These are phyloP conservation scores for Neobulgaria alba DNA, from an alignment of 2,329 filamentous ascomycete species.

Conservation along the genomic window DNA sequence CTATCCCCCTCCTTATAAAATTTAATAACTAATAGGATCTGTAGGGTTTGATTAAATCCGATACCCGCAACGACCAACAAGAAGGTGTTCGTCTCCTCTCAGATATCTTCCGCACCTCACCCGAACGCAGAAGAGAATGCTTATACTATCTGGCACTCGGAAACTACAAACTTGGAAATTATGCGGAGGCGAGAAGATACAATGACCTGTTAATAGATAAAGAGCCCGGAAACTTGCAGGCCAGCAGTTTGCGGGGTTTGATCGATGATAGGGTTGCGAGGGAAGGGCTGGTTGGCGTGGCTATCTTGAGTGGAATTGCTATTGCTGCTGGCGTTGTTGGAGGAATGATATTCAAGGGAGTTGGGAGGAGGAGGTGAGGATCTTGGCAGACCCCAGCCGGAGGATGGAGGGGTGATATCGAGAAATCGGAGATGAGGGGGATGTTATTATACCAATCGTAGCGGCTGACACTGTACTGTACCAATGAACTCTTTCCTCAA, in stretches of 20 bases:
- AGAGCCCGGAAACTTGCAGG: conserved; percentile 87
- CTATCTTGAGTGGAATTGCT: conserved; percentile 87
- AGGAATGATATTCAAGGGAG: conserved; percentile 72
- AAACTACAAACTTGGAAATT: conserved; percentile 98
- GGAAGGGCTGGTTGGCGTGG: conserved; percentile 88
- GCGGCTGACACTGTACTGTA: too few species aligned
- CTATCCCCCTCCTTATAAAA: conserved; percentile 1
- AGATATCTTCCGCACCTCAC: conserved; percentile 90
- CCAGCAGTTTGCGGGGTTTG: conserved; percentile 71
- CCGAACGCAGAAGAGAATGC: conserved; percentile 91
- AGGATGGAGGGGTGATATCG: too few species aligned
- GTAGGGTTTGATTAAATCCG: conserved; percentile 92
- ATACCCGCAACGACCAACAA: conserved; percentile 76
- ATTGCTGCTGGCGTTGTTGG: conserved; percentile 91
- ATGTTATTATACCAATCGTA: too few species aligned
- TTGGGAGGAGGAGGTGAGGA: conserved; percentile 42
- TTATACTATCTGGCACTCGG: conserved; percentile 96
- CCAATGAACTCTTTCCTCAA: too few species aligned
- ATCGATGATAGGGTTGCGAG: conserved; percentile 96
- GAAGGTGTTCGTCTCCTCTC: conserved; percentile 87
- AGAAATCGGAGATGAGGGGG: too few species aligned
- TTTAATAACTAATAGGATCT: conserved; percentile 3
- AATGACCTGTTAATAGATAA: conserved; percentile 88
- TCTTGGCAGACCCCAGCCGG: too few species aligned
- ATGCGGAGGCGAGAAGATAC: conserved; percentile 86